Evolutionary conservation across 208 protist genomes (phyloP).

Genomic region (Leishmania aethiopica): DNA sequence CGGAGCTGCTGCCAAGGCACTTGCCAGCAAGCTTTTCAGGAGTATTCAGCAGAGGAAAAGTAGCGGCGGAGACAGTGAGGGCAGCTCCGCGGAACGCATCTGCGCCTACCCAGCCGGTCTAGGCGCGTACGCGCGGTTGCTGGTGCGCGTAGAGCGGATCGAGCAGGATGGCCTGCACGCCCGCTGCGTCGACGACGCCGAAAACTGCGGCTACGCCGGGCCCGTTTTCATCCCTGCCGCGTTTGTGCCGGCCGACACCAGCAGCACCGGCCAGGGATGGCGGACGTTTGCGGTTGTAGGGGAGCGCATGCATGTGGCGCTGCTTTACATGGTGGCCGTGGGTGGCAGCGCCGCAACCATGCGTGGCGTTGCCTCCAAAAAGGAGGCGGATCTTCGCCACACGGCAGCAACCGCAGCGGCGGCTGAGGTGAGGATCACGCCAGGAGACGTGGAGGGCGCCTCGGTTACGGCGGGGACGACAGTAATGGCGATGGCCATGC

Average conservation of each 20-base stretch:
- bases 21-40: slow-evolving; percentile 53
- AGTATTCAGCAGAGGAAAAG: slow-evolving; percentile 46
- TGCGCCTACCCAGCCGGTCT: slow-evolving; percentile 52
- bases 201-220: slow-evolving; percentile 28
- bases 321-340: slow-evolving; percentile 72
- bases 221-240: slow-evolving; percentile 63
- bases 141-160: slow-evolving; percentile 71
- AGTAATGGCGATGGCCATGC: slow-evolving; percentile 30
- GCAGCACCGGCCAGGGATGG: slow-evolving; percentile 39
- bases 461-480: slow-evolving; percentile 18
- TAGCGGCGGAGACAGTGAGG: slow-evolving; percentile 6
- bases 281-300: slow-evolving; percentile 64
- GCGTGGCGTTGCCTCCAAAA: slow-evolving; percentile 66
- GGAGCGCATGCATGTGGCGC: slow-evolving; percentile 70
- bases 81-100: slow-evolving; percentile 40
- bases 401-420: slow-evolving; percentile 17
- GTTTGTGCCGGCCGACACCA: slow-evolving; percentile 44
- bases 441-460: slow-evolving; percentile 1
- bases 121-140: slow-evolving; percentile 46
- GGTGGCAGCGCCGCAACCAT: slow-evolving; percentile 68
- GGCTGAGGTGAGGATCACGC: neutral
- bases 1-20: slow-evolving; percentile 29
- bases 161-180: slow-evolving; percentile 63
- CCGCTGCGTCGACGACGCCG: slow-evolving; percentile 28
- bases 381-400: slow-evolving; percentile 62